Evolutionary conservation across 1,284 basidiomycete genomes (phyloP).

Genomic region (Sporisorium exsertum): DNA sequence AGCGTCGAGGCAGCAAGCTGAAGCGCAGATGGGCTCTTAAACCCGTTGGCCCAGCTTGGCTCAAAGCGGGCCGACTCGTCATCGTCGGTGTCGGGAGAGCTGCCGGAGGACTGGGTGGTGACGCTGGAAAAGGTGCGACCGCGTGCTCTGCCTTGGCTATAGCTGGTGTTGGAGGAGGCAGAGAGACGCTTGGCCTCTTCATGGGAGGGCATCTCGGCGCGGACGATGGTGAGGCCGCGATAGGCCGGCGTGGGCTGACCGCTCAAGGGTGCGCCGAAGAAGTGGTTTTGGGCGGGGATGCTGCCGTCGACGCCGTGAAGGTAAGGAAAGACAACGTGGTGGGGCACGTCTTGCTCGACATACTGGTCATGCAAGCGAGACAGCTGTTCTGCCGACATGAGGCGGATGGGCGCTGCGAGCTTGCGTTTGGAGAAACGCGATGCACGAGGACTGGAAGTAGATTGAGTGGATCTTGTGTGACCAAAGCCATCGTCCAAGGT

Average conservation of each 20-base stretch:
- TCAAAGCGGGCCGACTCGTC: constrained; percentile 36
- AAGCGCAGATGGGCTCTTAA: constrained; percentile 7
- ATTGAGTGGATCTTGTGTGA: background rate
- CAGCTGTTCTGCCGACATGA: constrained; percentile 60
- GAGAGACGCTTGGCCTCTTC: constrained; percentile 42
- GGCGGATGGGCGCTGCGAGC: constrained; percentile 56
- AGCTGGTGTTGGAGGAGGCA: constrained; percentile 18
- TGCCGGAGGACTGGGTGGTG: constrained; percentile 47
- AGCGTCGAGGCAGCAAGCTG: constrained; percentile 5
- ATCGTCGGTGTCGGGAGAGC: constrained; percentile 48
- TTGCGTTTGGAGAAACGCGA: constrained; percentile 13
- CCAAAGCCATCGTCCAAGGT: constrained; percentile 13
- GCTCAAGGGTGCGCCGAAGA: constrained; percentile 55
- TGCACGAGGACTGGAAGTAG: background rate
- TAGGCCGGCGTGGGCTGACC: constrained; percentile 60
- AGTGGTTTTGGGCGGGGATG: constrained; percentile 59
- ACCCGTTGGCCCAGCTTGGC: constrained; percentile 21
- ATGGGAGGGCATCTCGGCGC: constrained; percentile 63
- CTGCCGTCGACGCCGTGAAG: constrained; percentile 66
- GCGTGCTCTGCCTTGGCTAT: constrained; percentile 26
- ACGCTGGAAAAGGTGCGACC: constrained; percentile 50
- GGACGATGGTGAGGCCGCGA: constrained; percentile 65
- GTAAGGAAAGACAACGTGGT: constrained; percentile 64
- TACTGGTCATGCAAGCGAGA: constrained; percentile 55
- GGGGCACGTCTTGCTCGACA: constrained; percentile 58